phyloP scores from a whole-genome alignment of 306 rosid species.

The Dalbergia cultrata region DNA sequence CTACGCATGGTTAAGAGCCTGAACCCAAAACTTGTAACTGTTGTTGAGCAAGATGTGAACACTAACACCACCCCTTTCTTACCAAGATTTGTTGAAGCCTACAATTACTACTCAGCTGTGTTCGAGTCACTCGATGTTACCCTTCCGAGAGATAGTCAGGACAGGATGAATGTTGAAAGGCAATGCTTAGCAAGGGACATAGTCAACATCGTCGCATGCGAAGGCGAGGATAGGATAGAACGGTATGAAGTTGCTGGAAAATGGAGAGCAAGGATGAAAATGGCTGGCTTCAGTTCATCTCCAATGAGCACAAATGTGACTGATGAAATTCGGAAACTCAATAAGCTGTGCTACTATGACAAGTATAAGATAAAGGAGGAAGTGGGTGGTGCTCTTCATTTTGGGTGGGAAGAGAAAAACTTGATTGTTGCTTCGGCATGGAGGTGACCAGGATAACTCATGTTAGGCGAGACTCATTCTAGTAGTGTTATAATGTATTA shows the following conservation, averaged over 20 bases:
- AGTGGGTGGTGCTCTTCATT: conserved; percentile 82
- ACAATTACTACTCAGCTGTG: conserved; percentile 86
- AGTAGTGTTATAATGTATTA: neutral
- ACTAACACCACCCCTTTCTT: conserved; percentile 88
- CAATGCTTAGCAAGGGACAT: conserved; percentile 97
- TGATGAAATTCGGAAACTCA: conserved; percentile 59
- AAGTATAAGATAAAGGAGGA: conserved; percentile 82
- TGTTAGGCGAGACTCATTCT: neutral
- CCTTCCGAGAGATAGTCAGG: conserved; percentile 91
- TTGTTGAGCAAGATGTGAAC: conserved; percentile 95
- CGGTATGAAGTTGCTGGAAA: conserved; percentile 95
- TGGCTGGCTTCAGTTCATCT: conserved; percentile 86
- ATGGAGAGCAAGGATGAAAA: conserved; percentile 96
- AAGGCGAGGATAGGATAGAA: conserved; percentile 93
- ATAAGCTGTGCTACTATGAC: conserved; percentile 66
- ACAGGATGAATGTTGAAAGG: conserved; percentile 91
- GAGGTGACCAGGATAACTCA: conserved; percentile 60
- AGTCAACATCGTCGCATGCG: conserved; percentile 89
- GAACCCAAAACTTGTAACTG: conserved; percentile 89
- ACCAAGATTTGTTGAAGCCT: conserved; percentile 84
- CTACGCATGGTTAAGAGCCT: conserved; percentile 89
- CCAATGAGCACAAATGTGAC: conserved; percentile 62
- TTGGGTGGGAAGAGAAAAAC: conserved; percentile 95
- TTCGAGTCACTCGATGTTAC: conserved; percentile 89
- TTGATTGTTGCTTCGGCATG: conserved; percentile 95